These are phyloP conservation scores for Sarocladiaceae sp. DNA, from an alignment of 2,329 filamentous ascomycete species.

Conservation along the genomic window DNA sequence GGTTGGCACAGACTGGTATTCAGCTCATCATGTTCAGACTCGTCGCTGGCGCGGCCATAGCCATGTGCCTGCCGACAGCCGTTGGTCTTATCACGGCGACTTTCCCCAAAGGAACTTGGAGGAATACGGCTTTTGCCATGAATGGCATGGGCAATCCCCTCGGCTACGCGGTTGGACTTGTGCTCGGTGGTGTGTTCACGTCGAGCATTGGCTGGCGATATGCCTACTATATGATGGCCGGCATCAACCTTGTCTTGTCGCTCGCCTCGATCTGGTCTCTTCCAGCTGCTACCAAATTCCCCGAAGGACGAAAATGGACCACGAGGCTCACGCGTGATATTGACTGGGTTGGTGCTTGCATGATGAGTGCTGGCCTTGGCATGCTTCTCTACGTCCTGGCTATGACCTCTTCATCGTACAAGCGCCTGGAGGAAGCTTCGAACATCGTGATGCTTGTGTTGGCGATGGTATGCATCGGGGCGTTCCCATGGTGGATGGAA, in stretches of 20 bases:
- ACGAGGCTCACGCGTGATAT: conserved; percentile 31
- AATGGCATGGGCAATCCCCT: conserved; percentile 34
- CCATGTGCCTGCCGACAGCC: conserved; percentile 25
- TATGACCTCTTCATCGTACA: conserved; percentile 30
- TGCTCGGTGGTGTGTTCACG: conserved; percentile 42
- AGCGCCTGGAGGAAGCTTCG: conserved; percentile 30
- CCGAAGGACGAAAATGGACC: conserved; percentile 22
- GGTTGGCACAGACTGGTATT: conserved; percentile 19
- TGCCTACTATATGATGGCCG: conserved; percentile 33
- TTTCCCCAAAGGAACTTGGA: conserved; percentile 21
- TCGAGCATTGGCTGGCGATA: conserved; percentile 42
- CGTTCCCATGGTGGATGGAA: conserved; percentile 50
- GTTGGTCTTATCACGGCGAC: conserved; percentile 25
- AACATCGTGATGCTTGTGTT: conserved; percentile 39
- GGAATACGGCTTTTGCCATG: conserved; percentile 30
- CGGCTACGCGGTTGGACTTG: conserved; percentile 38
- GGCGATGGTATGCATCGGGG: conserved; percentile 35
- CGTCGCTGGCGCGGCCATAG: conserved; percentile 21
- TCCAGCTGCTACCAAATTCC: conserved; percentile 17
- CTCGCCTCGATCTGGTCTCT: conserved; percentile 29
- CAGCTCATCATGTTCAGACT: conserved; percentile 26
- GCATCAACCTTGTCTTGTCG: conserved; percentile 30
- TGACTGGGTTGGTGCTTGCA: conserved; percentile 45
- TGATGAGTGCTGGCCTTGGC: conserved; percentile 38
- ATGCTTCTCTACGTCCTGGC: conserved; percentile 46